Conservation (phyloP, 202 grass and related monocot genomes). For the Digitaria exilis region DNA sequence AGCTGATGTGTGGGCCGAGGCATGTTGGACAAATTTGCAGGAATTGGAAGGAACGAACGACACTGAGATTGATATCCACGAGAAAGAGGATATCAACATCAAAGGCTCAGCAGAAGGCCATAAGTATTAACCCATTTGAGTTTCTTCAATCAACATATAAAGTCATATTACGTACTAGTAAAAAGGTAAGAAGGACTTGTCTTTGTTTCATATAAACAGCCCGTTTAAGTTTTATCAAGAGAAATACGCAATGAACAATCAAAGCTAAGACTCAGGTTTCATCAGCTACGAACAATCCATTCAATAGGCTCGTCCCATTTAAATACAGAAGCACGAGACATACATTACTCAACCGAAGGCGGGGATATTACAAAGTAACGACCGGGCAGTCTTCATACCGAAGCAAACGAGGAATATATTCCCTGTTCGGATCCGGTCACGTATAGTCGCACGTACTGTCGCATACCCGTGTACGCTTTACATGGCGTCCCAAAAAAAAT, state of each 20-base stretch:
- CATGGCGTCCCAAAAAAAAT: too few species aligned
- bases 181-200: background rate
- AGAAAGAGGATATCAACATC: too few species aligned
- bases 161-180: background rate
- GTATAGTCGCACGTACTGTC: too few species aligned
- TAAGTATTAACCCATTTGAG: background rate
- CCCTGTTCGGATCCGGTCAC: conserved; percentile 12
- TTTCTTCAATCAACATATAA: background rate
- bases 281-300: background rate
- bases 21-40: background rate
- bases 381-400: conserved; percentile 29
- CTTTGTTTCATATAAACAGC: background rate
- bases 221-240: background rate
- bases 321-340: background rate
- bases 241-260: background rate
- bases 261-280: background rate
- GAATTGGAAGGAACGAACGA: too few species aligned
- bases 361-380: too few species aligned
- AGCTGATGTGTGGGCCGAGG: background rate
- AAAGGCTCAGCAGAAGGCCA: background rate
- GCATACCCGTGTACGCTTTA: background rate
- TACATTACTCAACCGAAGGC: background rate
- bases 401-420: conserved; percentile 54
- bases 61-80: too few species aligned
- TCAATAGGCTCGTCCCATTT: background rate